Conservation (phyloP, 2,329 filamentous ascomycete species). For the Hypoxylon sp. region DNA sequence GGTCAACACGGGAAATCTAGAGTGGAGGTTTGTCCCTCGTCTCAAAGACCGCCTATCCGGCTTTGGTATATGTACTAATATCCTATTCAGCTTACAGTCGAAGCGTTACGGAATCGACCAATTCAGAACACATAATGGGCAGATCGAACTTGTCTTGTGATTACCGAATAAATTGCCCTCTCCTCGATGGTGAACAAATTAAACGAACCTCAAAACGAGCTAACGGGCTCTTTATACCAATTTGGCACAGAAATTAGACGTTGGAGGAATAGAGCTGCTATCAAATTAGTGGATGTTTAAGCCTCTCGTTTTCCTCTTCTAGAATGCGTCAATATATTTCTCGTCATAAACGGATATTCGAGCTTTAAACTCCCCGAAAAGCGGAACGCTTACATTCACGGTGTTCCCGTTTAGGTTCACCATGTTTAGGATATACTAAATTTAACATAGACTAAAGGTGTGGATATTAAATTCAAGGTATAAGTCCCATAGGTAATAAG, state of each 20-base stretch:
- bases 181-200: neutral
- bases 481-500: too few species aligned
- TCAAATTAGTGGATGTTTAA: neutral
- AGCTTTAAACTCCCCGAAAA: neutral
- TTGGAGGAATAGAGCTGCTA: neutral
- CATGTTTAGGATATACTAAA: too few species aligned
- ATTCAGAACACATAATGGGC: constrained; percentile 33
- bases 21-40: constrained; percentile 46
- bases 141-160: constrained; percentile 44
- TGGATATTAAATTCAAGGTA: too few species aligned
- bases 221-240: neutral
- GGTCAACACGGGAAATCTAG: constrained; percentile 48
- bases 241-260: neutral
- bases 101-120: constrained; percentile 45
- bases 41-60: neutral
- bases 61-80: constrained; percentile 14
- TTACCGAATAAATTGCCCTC: neutral
- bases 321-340: neutral
- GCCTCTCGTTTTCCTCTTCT: neutral
- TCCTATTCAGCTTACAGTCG: constrained; percentile 33
- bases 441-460: too few species aligned
- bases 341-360: neutral
- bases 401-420: too few species aligned
- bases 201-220: neutral
- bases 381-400: too few species aligned